Evolutionary conservation across 495 filamentous ascomycete genomes (phyloP), one percentile per base, ranked within the genome.

Genomic region (Penicillium arizonense): DNA sequence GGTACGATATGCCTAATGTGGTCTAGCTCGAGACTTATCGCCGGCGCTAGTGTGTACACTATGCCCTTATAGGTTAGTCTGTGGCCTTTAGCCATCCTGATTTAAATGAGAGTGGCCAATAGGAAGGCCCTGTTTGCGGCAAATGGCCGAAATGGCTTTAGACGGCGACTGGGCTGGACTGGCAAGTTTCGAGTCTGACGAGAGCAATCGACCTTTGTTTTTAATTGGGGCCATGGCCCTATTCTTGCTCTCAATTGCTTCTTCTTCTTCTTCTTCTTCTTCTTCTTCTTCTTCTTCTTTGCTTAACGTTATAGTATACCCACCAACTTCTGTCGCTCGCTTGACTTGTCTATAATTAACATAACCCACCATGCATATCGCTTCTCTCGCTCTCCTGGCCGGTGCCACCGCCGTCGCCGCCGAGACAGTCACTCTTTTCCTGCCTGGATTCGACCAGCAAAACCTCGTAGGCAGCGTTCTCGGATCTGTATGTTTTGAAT

Each of bases 391-490:
- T 47, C 36, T 59, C 11, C 33, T 59, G 36, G 57, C 38, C 18
- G 47, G 57, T 9, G 57, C 52, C 23, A 33, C 57, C 11, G 8
- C 50, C 12, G 38, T 40, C 12, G 52, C 33, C 13, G 57, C 52
- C 33, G 44, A 55, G 12, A 56, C 52, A 7, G 52, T 56, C 47
- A 48, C 52, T 23, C 52, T 59, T 39, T 56, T 56, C 52, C 42
- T 59, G 11, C 52, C 52, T 2, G 57, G 57, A 14, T 56, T 56
- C 28, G 57, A 55, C 13, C 14, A 10, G 12, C 57, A 51, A 13
- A 7, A 48, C 2, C 13, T 55, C 26, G 43, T 47, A 0, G 57
- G 26, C 21, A 59, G 47, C 32, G 32, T 59, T 12, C 14, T 59
- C 10, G 57, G 57, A 38, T 39, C 47, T 12, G 57, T 59, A 56